Evolutionary conservation across 139 green algal species (phyloP).

Genomic region (Picochlorum sp.): DNA sequence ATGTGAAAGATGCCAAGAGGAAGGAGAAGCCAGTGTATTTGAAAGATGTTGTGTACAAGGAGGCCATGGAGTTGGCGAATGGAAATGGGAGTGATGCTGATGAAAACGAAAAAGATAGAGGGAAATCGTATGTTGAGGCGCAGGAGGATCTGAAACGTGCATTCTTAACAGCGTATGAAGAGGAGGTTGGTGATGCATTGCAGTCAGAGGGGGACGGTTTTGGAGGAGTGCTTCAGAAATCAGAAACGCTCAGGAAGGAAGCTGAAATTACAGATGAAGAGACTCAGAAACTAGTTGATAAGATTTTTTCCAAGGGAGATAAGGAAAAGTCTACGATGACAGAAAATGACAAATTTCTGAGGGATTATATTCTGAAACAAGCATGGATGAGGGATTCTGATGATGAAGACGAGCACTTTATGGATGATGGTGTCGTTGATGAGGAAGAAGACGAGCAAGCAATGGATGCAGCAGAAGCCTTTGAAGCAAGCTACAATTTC

Average conservation of each 20-base stretch:
- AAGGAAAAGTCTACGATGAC: conserved; percentile 36
- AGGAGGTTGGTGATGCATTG: conserved; percentile 9
- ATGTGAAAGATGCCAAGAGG: conserved; percentile 6
- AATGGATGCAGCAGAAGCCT: conserved; percentile 66
- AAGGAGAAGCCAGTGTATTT: conserved; percentile 58
- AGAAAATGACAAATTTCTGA: conserved; percentile 68
- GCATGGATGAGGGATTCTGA: conserved; percentile 40
- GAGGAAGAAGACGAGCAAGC: conserved; percentile 75
- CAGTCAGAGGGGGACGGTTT: conserved; percentile 12
- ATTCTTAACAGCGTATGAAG: conserved; percentile 45
- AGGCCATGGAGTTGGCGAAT: conserved; percentile 48
- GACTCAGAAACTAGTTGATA: conserved; percentile 47
- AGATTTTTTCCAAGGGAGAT: conserved; percentile 61
- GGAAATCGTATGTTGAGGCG: conserved; percentile 59
- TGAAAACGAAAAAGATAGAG: conserved; percentile 20
- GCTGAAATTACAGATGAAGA: conserved; percentile 1
- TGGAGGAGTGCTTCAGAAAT: conserved; percentile 15
- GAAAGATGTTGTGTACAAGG: conserved; percentile 69
- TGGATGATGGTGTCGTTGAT: conserved; percentile 24
- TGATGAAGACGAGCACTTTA: conserved; percentile 17
- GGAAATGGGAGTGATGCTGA: conserved; percentile 21
- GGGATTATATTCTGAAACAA: conserved; percentile 72
- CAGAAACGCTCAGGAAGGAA: neutral
- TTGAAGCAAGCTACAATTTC: conserved; percentile 91
- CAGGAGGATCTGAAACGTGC: conserved; percentile 57